Evolutionary conservation across 352 stramenopile genomes (phyloP).

Genomic region (Globisporangium takayamanum): DNA sequence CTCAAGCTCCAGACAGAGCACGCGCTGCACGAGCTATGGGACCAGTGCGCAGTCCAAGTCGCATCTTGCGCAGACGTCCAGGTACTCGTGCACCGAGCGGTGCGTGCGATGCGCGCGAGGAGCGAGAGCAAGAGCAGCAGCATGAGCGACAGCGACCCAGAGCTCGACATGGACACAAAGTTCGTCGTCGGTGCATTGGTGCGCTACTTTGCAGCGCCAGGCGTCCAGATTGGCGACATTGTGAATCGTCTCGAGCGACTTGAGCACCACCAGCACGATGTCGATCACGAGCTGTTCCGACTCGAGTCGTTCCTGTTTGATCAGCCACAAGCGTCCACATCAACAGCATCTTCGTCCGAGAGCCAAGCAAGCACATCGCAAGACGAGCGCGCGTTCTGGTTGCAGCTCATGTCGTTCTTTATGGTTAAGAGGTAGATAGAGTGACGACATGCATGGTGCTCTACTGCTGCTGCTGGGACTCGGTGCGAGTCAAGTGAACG

Average conservation of each 20-base stretch:
- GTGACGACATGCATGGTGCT: not conserved
- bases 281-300: not conserved
- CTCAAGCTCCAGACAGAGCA: constrained; percentile 37
- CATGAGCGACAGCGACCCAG: not conserved
- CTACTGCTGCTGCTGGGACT: not conserved
- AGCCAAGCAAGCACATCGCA: not conserved
- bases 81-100: not conserved
- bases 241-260: not conserved
- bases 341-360: not conserved
- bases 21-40: constrained; percentile 33
- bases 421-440: constrained; percentile 11
- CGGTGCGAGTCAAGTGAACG: too few species aligned
- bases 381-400: constrained; percentile 41
- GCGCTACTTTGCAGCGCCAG: constrained; percentile 2
- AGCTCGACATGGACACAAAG: not conserved
- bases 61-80: not conserved
- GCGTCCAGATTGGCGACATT: not conserved
- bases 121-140: not conserved
- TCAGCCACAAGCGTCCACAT: not conserved
- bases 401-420: constrained; percentile 58
- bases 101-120: too few species aligned
- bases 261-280: not conserved
- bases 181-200: constrained; percentile 1
- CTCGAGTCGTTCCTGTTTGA: not conserved
- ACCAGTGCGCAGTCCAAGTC: constrained; percentile 15